Base-by-base conservation (phyloP, 805 yeast genomes). In the Candida oleophila region DNA sequence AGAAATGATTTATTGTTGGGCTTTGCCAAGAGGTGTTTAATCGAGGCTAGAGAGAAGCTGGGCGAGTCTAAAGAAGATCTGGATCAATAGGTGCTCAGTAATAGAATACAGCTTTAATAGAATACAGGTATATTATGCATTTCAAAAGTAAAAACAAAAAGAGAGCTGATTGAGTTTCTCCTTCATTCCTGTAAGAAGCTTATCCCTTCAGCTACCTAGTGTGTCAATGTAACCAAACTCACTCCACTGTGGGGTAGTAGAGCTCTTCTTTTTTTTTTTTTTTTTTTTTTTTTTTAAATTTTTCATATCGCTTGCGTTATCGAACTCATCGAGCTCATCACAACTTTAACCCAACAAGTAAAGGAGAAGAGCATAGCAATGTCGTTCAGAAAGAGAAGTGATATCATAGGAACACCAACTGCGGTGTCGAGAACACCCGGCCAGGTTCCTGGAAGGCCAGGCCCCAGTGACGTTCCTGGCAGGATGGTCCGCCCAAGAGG, bases 301-400 rank as follows among this genome's bases (percentile, higher is more conserved):
- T n/a, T n/a, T n/a, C n/a, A n/a, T n/a, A n/a, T n/a, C n/a, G n/a
- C n/a, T n/a, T n/a, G n/a, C n/a, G n/a, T n/a, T n/a, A n/a, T n/a
- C n/a, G n/a, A n/a, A n/a, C n/a, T n/a, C n/a, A n/a, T n/a, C n/a
- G n/a, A n/a, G n/a, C n/a, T n/a, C n/a, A n/a, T n/a, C n/a, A n/a
- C n/a, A n/a, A n/a, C n/a, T n/a, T n/a, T n/a, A n/a, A n/a, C n/a
- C n/a, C n/a, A n/a, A n/a, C n/a, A n/a, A n/a, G n/a, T n/a, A n/a
- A n/a, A n/a, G n/a, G n/a, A n/a, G 5, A 25, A 7, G 11, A 7
- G 5, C 30, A 11, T 25, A 25, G 11, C 11, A 25, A 71, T 72
- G 77, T 71, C 76, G 16, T 72, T 72, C 49, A 62, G 76, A 51
- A 70, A 67, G 51, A 64, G 77, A 62, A 57, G 72, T 41, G 77